phyloP scores from a whole-genome alignment of 495 filamentous ascomycete species.

The Hypoxylon perforatum region DNA sequence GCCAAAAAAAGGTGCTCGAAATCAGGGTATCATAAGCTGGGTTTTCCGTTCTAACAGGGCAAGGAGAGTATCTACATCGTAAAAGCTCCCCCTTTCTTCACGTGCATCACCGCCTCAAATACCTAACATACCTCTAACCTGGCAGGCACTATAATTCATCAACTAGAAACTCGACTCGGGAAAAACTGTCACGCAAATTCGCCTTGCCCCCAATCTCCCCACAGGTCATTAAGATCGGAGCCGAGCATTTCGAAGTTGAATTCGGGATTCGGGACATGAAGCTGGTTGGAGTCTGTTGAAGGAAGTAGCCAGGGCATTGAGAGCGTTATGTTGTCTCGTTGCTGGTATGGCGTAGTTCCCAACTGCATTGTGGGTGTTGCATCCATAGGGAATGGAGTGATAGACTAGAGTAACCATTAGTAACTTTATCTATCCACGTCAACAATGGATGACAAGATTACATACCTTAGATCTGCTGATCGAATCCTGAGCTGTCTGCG shows the following conservation, averaged over 20 bases:
- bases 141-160: neutral
- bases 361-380: constrained; percentile 29
- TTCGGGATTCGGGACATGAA: constrained; percentile 41
- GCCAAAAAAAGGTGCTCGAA: neutral
- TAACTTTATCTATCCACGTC: neutral
- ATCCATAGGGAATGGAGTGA: constrained; percentile 34
- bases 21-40: constrained; percentile 32
- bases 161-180: neutral
- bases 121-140: neutral
- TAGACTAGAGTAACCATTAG: constrained; percentile 33
- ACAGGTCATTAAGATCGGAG: constrained; percentile 46
- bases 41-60: constrained; percentile 2
- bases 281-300: constrained; percentile 28
- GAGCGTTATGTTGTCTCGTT: constrained; percentile 37
- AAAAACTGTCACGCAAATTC: constrained; percentile 31
- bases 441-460: neutral
- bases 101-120: constrained; percentile 3
- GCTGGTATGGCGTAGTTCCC: constrained; percentile 24
- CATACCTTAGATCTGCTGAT: constrained; percentile 35
- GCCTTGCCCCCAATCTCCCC: constrained; percentile 43
- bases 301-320: constrained; percentile 46
- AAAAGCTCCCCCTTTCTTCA: neutral
- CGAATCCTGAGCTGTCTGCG: constrained; percentile 33
- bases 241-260: constrained; percentile 48
- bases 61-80: neutral